Conservation (phyloP, 345 rosid species). For the Tarenaya hassleriana region DNA sequence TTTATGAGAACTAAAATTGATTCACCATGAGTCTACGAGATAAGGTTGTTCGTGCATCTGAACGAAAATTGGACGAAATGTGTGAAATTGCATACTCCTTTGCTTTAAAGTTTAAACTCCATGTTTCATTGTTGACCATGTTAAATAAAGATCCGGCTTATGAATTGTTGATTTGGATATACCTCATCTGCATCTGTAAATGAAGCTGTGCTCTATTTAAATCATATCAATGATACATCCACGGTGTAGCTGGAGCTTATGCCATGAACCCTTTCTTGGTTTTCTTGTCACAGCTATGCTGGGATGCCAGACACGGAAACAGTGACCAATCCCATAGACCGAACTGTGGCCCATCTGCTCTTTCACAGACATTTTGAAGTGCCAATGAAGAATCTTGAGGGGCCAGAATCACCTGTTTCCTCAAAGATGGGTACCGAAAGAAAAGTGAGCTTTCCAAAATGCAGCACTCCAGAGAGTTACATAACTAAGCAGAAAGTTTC, state of each 20-base stretch:
- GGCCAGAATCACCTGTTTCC: slow-evolving; percentile 54
- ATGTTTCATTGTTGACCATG: too few relatives aligned
- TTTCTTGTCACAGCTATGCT: slow-evolving; percentile 34
- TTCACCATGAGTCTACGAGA: too few relatives aligned
- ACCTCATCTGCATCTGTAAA: slow-evolving; percentile 1
- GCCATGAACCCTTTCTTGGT: slow-evolving; percentile 17
- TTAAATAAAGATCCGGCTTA: too few relatives aligned
- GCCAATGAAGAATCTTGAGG: slow-evolving; percentile 40
- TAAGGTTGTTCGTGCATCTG: too few relatives aligned
- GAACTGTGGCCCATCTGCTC: slow-evolving; percentile 83
- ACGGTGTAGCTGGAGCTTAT: slow-evolving; percentile 2
- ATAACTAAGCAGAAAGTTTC: slow-evolving; percentile 28
- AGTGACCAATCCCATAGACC: slow-evolving; percentile 82
- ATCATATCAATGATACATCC: neutral
- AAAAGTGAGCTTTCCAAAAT: slow-evolving; percentile 23
- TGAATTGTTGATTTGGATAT: neutral
- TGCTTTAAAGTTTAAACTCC: too few relatives aligned
- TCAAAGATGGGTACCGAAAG: slow-evolving; percentile 36
- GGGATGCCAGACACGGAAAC: slow-evolving; percentile 61
- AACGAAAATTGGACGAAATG: too few relatives aligned
- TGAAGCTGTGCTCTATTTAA: neutral
- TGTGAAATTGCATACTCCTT: too few relatives aligned
- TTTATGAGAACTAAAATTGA: neutral
- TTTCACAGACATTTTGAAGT: slow-evolving; percentile 62
- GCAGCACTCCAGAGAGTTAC: slow-evolving; percentile 24